Evolutionary conservation across 306 rosid genomes (phyloP).

Genomic region (Vachellia collinsii): DNA sequence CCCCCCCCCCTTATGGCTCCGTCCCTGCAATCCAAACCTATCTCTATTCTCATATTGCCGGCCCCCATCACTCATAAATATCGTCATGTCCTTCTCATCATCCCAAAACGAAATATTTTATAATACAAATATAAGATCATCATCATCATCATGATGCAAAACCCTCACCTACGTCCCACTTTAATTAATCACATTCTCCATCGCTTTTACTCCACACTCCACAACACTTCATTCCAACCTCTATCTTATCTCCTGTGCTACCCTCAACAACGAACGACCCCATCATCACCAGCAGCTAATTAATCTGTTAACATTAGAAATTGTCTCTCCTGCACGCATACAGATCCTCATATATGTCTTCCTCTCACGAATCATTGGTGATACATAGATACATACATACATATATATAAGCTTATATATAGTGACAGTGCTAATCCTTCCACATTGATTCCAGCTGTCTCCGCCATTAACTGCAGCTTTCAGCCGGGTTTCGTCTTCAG

Average conservation of each 20-base stretch:
- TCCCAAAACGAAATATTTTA: neutral
- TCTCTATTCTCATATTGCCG: neutral
- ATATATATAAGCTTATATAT: no score
- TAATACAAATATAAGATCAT: no score
- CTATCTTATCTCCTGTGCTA: neutral
- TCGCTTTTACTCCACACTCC: neutral
- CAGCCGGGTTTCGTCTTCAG: neutral
- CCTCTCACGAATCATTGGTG: no score
- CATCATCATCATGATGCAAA: neutral
- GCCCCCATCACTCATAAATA: constrained; percentile 19
- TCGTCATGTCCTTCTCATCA: neutral
- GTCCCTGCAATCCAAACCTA: neutral
- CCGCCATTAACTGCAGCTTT: neutral
- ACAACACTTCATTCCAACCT: no score
- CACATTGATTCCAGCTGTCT: neutral
- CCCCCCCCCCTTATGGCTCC: neutral
- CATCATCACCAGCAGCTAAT: neutral
- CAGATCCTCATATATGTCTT: no score
- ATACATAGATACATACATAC: no score
- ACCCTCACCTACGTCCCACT: neutral
- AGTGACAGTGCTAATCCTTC: no score
- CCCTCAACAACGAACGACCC: neutral
- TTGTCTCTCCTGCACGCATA: no score
- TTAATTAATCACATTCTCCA: neutral
- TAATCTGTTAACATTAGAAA: no score